Evolutionary conservation across 345 rosid species (phyloP), one percentile per base, ranked within the genome.

Genomic region (Rhizophora apiculata): DNA sequence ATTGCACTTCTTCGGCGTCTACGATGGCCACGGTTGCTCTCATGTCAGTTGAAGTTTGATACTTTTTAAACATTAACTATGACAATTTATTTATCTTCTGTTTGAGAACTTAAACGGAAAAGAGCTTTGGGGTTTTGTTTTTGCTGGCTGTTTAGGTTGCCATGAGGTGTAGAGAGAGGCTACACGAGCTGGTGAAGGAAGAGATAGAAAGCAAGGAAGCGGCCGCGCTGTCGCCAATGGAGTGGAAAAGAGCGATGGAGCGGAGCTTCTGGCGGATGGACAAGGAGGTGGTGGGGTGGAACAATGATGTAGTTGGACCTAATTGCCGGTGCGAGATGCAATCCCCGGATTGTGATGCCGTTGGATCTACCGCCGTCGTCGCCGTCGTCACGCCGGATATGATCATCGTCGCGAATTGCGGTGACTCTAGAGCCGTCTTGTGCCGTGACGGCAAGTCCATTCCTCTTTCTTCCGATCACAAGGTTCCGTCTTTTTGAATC

Each of bases 11-110:
- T 93, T 83, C 27, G 98, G 89, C 3, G 88, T 90, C 26, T 88
- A 85, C 74, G 97, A 88, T 53, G 95, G 92, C 32, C 92, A 87
- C 54, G 92, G 97, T 37, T 88, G 97, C 64, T 87, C 94, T 63
- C 97, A 87, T 49, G 92, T 91, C 85, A 62, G 83, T 27, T 29
- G 3, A 1, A 43, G 49, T 43, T 13, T 39, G 8, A 15, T 4
- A 5, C 53, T 21, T 16, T 55, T 24, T 16, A 27, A 9, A 24
- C 16, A 39, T 32, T 31, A 43, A 22, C 7, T 8, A 5, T 24
- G 15, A 10, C 21, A 1, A 57, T 46, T 24, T 24, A 24, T 24
- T 24, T 53, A 21, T 26, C 20, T 9, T 21, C 68, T 6, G n/a
- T 27, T 53, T 64, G 8, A 1, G 9, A 3, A n/a, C 21, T 15